These are phyloP conservation scores for Acanthamoeba triangularis DNA, from an alignment of 208 protist genomes.

Conservation along the genomic window DNA sequence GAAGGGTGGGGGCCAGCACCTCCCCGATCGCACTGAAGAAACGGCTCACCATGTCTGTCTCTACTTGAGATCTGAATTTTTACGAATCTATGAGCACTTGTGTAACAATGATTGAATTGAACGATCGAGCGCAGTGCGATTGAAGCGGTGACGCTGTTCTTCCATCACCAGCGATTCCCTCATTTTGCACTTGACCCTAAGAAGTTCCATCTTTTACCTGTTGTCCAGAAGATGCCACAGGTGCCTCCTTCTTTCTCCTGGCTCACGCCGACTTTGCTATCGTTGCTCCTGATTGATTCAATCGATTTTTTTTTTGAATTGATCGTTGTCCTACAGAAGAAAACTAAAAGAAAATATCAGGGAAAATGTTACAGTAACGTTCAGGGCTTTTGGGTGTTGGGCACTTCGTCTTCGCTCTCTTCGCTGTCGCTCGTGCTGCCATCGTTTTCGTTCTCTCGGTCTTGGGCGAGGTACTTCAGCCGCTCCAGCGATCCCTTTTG, in stretches of 20 bases:
- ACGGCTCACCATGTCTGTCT: conserved; percentile 36
- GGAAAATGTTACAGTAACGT: neutral
- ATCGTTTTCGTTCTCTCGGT: neutral
- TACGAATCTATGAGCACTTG: neutral
- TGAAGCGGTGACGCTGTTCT: too few relatives aligned
- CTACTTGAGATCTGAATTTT: neutral
- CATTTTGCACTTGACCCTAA: too few relatives aligned
- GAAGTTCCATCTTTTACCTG: too few relatives aligned
- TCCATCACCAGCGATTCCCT: too few relatives aligned
- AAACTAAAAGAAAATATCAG: neutral
- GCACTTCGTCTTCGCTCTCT: too few relatives aligned
- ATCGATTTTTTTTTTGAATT: conserved; percentile 1
- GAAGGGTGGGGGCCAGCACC: conserved; percentile 38
- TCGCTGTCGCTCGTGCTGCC: too few relatives aligned
- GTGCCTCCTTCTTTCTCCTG: neutral
- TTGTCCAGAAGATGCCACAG: neutral
- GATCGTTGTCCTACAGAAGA: neutral
- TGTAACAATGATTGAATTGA: too few relatives aligned
- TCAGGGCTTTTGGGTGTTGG: too few relatives aligned
- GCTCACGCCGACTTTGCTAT: neutral
- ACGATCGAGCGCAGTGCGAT: too few relatives aligned
- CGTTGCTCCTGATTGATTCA: neutral
- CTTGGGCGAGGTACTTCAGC: neutral
- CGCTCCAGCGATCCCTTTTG: conserved; percentile 16
- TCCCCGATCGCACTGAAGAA: conserved; percentile 38